These are phyloP conservation scores for Dothideomycetidae sp. DNA, from an alignment of 2,329 filamentous ascomycete species.

Conservation along the genomic window DNA sequence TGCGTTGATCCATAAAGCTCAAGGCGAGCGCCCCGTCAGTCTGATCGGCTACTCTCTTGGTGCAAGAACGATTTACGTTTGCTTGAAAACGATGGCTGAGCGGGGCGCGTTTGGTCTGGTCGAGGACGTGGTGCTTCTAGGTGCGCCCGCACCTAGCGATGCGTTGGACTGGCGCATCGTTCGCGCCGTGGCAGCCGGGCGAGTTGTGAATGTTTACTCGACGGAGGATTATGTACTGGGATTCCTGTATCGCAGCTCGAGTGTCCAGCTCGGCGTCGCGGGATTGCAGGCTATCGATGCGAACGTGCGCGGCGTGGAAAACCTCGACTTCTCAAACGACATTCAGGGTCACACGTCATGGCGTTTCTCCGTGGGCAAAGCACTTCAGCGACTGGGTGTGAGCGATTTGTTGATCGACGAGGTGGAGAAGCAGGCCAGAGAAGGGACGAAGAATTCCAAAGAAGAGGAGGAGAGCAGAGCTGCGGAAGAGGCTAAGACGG, in stretches of 20 bases:
- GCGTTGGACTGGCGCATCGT: constrained; percentile 61
- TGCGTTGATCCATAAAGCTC: constrained; percentile 28
- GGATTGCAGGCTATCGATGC: constrained; percentile 60
- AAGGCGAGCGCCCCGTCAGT: constrained; percentile 27
- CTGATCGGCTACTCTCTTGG: constrained; percentile 28
- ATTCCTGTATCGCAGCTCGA: constrained; percentile 75
- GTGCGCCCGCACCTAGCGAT: constrained; percentile 61
- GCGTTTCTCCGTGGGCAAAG: constrained; percentile 35
- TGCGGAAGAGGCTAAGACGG: constrained; percentile 24
- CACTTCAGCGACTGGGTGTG: constrained; percentile 39
- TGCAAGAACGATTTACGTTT: constrained; percentile 58
- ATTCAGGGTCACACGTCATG: constrained; percentile 39
- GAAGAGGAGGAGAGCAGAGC: constrained; percentile 28
- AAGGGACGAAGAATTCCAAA: constrained; percentile 24
- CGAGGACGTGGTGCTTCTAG: constrained; percentile 71
- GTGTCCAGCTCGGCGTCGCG: constrained; percentile 67
- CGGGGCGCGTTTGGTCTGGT: constrained; percentile 70
- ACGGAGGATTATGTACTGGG: constrained; percentile 72
- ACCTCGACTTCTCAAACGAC: constrained; percentile 38
- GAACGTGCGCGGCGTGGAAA: constrained; percentile 50
- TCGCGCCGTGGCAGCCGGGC: constrained; percentile 63
- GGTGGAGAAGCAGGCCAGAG: constrained; percentile 28
- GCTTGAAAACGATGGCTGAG: constrained; percentile 61
- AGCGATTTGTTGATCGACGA: constrained; percentile 35
- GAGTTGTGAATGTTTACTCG: constrained; percentile 78